Evolutionary conservation across 1,284 basidiomycete species (phyloP).

Genomic region (Meira miltonrushii): DNA sequence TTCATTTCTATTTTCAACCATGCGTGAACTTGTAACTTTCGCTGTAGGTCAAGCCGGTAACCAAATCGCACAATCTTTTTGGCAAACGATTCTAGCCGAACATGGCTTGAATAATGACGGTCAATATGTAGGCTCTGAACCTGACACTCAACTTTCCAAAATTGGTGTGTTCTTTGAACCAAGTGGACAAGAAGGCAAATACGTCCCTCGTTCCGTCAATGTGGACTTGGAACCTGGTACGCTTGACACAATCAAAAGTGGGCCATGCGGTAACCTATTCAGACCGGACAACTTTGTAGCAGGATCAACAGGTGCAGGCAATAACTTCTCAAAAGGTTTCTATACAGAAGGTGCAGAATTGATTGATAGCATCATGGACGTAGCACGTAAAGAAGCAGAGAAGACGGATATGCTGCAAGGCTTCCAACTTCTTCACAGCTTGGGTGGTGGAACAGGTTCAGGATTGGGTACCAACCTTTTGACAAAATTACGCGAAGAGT

Average conservation of each 20-base stretch:
- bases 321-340: conserved; percentile 77
- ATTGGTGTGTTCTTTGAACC: conserved; percentile 52
- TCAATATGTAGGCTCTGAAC: conserved; percentile 42
- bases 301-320: conserved; percentile 64
- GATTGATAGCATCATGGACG: conserved; percentile 71
- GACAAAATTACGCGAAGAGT: conserved; percentile 50
- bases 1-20: neutral
- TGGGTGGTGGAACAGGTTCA: conserved; percentile 71
- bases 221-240: conserved; percentile 89
- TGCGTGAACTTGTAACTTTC: conserved; percentile 7
- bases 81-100: conserved; percentile 49
- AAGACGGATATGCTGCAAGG: conserved; percentile 82
- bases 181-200: conserved; percentile 44
- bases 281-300: conserved; percentile 72
- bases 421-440: conserved; percentile 85
- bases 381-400: conserved; percentile 59
- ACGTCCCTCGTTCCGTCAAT: conserved; percentile 42
- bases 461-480: conserved; percentile 46
- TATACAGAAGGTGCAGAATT: conserved; percentile 67
- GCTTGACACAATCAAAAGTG: conserved; percentile 65
- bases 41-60: conserved; percentile 61
- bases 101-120: conserved; percentile 51
- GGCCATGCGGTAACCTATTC: conserved; percentile 70
- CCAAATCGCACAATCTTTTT: conserved; percentile 56
- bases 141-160: conserved; percentile 35